Evolutionary conservation across 108 stramenopile genomes (phyloP).

Genomic region (Schizochytrium sp.): DNA sequence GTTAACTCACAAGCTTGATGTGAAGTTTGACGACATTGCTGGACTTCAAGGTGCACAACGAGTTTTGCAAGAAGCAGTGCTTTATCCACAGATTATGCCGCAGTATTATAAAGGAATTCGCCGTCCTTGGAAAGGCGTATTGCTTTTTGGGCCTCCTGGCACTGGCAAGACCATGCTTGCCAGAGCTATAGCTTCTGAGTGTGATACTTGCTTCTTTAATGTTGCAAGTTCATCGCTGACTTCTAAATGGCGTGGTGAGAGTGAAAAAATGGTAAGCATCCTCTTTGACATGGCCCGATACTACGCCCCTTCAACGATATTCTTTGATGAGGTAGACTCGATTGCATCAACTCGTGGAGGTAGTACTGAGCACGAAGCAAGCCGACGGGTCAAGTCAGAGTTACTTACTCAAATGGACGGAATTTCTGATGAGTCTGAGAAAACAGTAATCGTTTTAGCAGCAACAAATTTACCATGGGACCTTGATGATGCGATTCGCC

Average conservation of each 20-base stretch:
- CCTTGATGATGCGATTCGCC: conserved; percentile 84
- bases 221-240: conserved; percentile 78
- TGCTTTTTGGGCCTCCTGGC: conserved; percentile 88
- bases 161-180: conserved; percentile 99
- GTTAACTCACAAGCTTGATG: conserved; percentile 53
- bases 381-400: conserved; percentile 93
- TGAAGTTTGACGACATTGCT: conserved; percentile 79
- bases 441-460: conserved; percentile 87
- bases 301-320: conserved; percentile 78
- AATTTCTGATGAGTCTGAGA: conserved; percentile 70
- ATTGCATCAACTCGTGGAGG: conserved; percentile 79
- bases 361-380: conserved; percentile 88
- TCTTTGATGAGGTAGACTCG: conserved; percentile 95
- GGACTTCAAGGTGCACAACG: conserved; percentile 87
- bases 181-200: conserved; percentile 98
- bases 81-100: conserved; percentile 89
- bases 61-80: conserved; percentile 89
- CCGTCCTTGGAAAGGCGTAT: conserved; percentile 82
- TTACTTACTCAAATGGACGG: conserved; percentile 96
- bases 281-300: conserved; percentile 73
- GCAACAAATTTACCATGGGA: conserved; percentile 95
- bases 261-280: conserved; percentile 80
- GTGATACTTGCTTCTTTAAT: conserved; percentile 84
- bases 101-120: conserved; percentile 90
- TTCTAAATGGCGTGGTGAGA: conserved; percentile 78